Percentiles rank a stretch among this genome's conserved stretches.
These are phyloP conservation scores for Podospora didyma DNA, from an alignment of 495 filamentous ascomycete species.

Conservation along the genomic window DNA sequence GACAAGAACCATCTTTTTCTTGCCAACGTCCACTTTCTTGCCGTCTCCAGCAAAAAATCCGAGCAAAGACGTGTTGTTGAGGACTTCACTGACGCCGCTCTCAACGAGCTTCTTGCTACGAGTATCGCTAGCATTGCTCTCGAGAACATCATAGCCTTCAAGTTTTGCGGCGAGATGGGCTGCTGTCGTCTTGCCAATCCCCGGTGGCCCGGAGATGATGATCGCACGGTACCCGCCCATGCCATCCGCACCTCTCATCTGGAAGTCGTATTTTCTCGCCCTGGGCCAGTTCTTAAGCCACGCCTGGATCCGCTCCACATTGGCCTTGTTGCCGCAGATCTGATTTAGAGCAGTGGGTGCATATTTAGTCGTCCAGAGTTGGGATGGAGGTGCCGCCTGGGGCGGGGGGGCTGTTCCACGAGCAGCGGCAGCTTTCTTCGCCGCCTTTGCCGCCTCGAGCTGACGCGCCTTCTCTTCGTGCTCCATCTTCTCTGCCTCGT, in stretches of 20 bases:
- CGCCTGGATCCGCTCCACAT: slow-evolving; percentile 80
- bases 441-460: slow-evolving; percentile 46
- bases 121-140: slow-evolving; percentile 96
- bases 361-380: slow-evolving; percentile 95
- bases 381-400: slow-evolving; percentile 50
- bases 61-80: slow-evolving; percentile 88
- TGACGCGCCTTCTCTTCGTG: slow-evolving; percentile 53
- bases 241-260: slow-evolving; percentile 75
- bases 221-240: slow-evolving; percentile 73
- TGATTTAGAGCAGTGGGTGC: slow-evolving; percentile 77
- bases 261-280: slow-evolving; percentile 68
- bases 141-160: slow-evolving; percentile 88
- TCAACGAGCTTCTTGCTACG: slow-evolving; percentile 97
- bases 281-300: slow-evolving; percentile 85
- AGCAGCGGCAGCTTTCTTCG: slow-evolving; percentile 40
- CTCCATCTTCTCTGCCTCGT: slow-evolving; percentile 81
- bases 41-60: slow-evolving; percentile 88
- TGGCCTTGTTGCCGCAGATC: slow-evolving; percentile 91
- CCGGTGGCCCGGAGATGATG: slow-evolving; percentile 91
- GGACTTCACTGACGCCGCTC: slow-evolving; percentile 73
- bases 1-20: slow-evolving; percentile 90
- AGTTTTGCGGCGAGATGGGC: slow-evolving; percentile 91
- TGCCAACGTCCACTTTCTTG: slow-evolving; percentile 71
- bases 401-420: slow-evolving; percentile 34
- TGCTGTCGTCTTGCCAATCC: slow-evolving; percentile 96